Evolutionary conservation across 257 asterid genomes (phyloP), one percentile per base, ranked within the genome.

Genomic region (Capsicum pubescens): DNA sequence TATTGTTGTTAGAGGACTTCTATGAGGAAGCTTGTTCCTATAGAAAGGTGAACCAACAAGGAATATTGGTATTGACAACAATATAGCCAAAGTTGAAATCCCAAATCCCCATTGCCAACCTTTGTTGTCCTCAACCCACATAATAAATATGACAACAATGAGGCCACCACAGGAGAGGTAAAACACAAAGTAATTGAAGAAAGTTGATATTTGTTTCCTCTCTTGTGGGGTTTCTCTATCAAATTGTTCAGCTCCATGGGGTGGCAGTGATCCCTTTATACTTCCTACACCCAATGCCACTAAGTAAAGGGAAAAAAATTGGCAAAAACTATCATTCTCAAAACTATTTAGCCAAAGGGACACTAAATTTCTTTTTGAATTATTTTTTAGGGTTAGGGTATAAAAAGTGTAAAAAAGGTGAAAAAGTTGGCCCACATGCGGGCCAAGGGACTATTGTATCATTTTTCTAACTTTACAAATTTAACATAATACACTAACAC

Each of bases 101-200:
- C 94, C 96, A 35, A 94, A 93, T 9, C 99, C 99, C 99, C 99
- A 95, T 82, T 93, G 87, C 97, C 98, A 93, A 4, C 99, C 99
- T 84, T 91, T 93, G 84, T 95, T 95, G 87, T 95, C 99, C 84
- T 94, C 98, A 63, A 95, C 81, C 97, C 98, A 95, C n/a, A 93
- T 97, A 5, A 93, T 93, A 4, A 95, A 80, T 0, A 98, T 93
- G 36, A 95, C 98, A 0, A 96, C 98, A 48, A 95, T 87, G n/a
- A 95, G 87, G n/a, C 85, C 97, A 1, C 99, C 99, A 82, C 90
- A 88, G 0, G 98, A 79, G 13, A 95, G 95, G 83, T 91, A 92
- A 84, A 93, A 93, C 66, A 93, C 95, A 16, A 87, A 94, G 87
- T 93, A 93, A 87, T 95, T 95, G 90, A 95, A 95, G 86, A 95